Base-by-base conservation (phyloP, 2,329 filamentous ascomycete species). In the Diaporthe vaccinii region DNA sequence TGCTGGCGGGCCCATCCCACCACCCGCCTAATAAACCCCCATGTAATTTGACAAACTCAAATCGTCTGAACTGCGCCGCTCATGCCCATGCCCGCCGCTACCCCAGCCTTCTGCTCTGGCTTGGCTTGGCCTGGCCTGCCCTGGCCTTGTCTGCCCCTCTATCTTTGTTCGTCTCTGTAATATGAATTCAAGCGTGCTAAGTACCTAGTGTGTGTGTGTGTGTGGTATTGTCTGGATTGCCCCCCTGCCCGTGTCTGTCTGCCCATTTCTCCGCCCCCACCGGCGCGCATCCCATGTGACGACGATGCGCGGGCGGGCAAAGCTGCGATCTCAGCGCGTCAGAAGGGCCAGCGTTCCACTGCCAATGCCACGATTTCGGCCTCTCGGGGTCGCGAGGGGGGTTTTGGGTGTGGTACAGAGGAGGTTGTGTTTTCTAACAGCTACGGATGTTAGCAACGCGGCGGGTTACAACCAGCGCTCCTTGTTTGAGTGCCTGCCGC, bases 41-140 rank as follows among this genome's bases (percentile, higher is more conserved):
- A 25, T 36, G 46, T 28, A 39, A 41, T 36, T 51, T 39, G 65
- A 28, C 49, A 69, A 69, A 55, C 65, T 68, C 65, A 69, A 69
- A 69, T 69, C 65, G 49, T 69, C 65, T 69, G 65, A 69, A 69
- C n/a, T 69, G 65, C 65, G 82, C 85, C 74, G 76, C 7, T 93
- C 91, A 85, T 94, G 87, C 83, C 79, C 39, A 72, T 75, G 34
- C 79, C 78, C 2, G 78, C 78, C 2, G 78, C 58, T 31, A n/a
- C 65, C 49, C 49, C 65, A 55, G 49, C 17, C 49, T 53, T 31
- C 46, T 55, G 34, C 34, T 55, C 22, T 28, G 49, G n/a, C 34
- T 34, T 34, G 34, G 34, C 34, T 34, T 9, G 34, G 36, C 5
- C 34, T 36, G 34, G 34, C 12, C 36, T 39, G 36, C 9, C 59